Percentiles rank a stretch among this genome's conserved stretches.
These are phyloP conservation scores for Penicillium sp. DNA, from an alignment of 2,329 filamentous ascomycete species.

Conservation along the genomic window DNA sequence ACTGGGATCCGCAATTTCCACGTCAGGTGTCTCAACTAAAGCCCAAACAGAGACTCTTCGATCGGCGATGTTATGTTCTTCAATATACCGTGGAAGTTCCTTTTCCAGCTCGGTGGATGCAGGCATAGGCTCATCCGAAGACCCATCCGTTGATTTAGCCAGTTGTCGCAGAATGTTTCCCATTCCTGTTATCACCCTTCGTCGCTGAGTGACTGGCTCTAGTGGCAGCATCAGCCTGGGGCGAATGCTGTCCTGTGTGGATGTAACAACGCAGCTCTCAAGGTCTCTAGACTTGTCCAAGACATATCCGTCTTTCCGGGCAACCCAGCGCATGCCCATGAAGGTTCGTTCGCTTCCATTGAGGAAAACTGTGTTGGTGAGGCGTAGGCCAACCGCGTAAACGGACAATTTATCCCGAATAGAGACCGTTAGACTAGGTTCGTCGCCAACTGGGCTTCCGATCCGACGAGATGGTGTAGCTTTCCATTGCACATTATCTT, in stretches of 20 bases:
- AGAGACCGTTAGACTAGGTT: slow-evolving; percentile 35
- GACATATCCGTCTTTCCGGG: slow-evolving; percentile 20
- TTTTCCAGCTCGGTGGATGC: slow-evolving; percentile 44
- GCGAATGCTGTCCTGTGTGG: slow-evolving; percentile 13
- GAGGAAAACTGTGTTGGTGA: slow-evolving; percentile 43
- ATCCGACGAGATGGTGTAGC: slow-evolving; percentile 27
- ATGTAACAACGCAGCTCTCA: slow-evolving; percentile 31
- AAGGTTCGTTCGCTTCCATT: slow-evolving; percentile 45
- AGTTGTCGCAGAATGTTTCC: slow-evolving; percentile 45
- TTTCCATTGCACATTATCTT: slow-evolving; percentile 31
- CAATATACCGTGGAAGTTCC: slow-evolving; percentile 41
- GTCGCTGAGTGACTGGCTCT: slow-evolving; percentile 36
- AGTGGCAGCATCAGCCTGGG: slow-evolving; percentile 34
- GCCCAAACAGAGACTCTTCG: slow-evolving; percentile 44
- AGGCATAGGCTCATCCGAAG: slow-evolving; percentile 33
- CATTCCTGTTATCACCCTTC: slow-evolving; percentile 43
- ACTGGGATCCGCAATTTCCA: slow-evolving; percentile 6
- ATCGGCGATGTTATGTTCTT: slow-evolving; percentile 37
- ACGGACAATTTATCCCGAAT: slow-evolving; percentile 14
- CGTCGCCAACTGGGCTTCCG: slow-evolving; percentile 30
- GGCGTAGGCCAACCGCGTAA: slow-evolving; percentile 40
- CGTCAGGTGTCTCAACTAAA: slow-evolving; percentile 33
- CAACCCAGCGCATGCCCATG: slow-evolving; percentile 36
- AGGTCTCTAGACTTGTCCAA: slow-evolving; percentile 31
- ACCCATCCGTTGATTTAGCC: slow-evolving; percentile 31